Percentiles rank a stretch among this genome's conserved stretches.
Evolutionary conservation across 192 early-diverging fungal genomes (phyloP).

Genomic region (Backusella parvicylindrica): DNA sequence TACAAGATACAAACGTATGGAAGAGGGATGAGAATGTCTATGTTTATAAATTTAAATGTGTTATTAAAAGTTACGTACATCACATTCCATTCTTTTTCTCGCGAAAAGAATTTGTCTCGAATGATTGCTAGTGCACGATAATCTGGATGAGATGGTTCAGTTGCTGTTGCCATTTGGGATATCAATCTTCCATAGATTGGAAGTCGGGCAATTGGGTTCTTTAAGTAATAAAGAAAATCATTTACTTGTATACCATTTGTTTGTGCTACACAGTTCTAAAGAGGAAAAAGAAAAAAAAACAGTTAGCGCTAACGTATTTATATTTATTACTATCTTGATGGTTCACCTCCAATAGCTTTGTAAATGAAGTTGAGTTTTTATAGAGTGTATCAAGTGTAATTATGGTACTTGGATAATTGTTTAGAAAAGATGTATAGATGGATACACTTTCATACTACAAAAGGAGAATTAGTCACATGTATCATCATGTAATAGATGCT

Average conservation of each 20-base stretch:
- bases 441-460: slow-evolving; percentile 6
- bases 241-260: not conserved
- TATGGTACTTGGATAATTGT: slow-evolving; percentile 6
- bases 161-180: not conserved
- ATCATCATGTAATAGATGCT: not conserved
- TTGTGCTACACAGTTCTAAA: not conserved
- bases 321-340: not conserved
- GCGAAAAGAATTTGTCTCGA: not conserved
- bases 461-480: not conserved
- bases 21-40: not conserved
- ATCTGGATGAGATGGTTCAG: slow-evolving; percentile 13
- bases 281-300: not conserved
- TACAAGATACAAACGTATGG: not conserved
- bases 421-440: not conserved
- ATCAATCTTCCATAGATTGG: not conserved
- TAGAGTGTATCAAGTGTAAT: slow-evolving; percentile 8
- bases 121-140: not conserved
- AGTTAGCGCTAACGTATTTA: not conserved
- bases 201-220: not conserved
- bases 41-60: not conserved
- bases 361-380: slow-evolving; percentile 5
- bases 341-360: slow-evolving; percentile 10
- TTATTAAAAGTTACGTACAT: not conserved
- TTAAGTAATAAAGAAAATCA: not conserved
- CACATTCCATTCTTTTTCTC: slow-evolving; percentile 4